These are phyloP conservation scores for Aspergillus puulaauensis DNA, from an alignment of 2,329 filamentous ascomycete species.

Conservation along the genomic window DNA sequence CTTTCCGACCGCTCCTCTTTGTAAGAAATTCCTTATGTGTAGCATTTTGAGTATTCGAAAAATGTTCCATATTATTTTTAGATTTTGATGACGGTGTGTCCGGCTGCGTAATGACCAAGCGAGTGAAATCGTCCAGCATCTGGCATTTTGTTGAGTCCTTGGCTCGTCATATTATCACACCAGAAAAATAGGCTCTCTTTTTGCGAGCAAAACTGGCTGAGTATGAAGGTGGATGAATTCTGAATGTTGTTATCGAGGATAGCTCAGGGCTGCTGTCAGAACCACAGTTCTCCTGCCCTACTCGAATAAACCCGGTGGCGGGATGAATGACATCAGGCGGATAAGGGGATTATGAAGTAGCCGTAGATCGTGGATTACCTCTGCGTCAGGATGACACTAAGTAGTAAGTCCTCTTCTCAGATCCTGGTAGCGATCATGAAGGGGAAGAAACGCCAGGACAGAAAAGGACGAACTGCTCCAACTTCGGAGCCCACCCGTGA, in stretches of 20 bases:
- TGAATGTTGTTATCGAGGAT: neutral
- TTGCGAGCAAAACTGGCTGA: neutral
- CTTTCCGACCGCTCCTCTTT: neutral
- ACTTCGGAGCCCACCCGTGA: slow-evolving; percentile 1
- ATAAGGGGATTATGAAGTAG: neutral
- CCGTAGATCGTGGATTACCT: slow-evolving; percentile 10
- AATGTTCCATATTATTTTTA: neutral
- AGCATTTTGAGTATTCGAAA: neutral
- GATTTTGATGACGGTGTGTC: neutral
- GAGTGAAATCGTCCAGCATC: neutral
- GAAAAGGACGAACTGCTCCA: neutral
- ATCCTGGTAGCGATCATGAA: slow-evolving; percentile 13
- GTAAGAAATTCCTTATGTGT: neutral
- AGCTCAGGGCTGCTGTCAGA: neutral
- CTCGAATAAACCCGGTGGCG: neutral
- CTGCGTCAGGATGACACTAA: neutral
- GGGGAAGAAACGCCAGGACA: neutral
- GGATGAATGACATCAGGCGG: slow-evolving; percentile 9
- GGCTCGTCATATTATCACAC: neutral
- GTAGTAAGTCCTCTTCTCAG: neutral
- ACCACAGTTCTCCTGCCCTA: neutral
- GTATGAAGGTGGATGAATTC: neutral
- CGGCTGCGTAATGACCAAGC: neutral
- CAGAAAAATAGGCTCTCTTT: neutral
- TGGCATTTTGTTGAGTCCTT: neutral